A percentile compares a stretch with the other conserved stretches of the same genome.
These are phyloP conservation scores for Talaromyces amestolkiae DNA, from an alignment of 2,329 filamentous ascomycete genomes.

Conservation along the genomic window DNA sequence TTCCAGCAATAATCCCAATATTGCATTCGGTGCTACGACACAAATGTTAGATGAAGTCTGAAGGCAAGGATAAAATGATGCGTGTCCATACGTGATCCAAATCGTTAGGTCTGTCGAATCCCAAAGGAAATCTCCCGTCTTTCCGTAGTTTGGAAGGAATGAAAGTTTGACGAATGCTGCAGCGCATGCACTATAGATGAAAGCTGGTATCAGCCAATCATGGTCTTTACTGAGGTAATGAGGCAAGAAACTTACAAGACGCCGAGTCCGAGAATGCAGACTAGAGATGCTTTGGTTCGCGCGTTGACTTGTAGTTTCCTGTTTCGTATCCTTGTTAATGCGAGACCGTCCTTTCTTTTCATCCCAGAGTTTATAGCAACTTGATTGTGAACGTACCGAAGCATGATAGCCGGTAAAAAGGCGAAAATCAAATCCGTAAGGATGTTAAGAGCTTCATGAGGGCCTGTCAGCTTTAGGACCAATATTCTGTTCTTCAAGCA, in stretches of 20 bases:
- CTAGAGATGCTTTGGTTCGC: neutral
- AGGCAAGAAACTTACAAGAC: neutral
- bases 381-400: neutral
- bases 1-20: slow-evolving; percentile 33
- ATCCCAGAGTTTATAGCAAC: neutral
- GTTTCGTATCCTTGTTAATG: neutral
- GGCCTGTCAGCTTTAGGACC: neutral
- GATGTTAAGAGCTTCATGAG: neutral
- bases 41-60: neutral
- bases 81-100: slow-evolving; percentile 38
- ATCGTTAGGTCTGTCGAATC: slow-evolving; percentile 50
- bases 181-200: slow-evolving; percentile 33
- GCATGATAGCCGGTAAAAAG: neutral
- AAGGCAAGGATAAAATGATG: slow-evolving; percentile 13
- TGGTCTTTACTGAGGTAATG: neutral
- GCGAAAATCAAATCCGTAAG: neutral
- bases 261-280: neutral
- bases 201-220: neutral
- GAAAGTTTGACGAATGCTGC: slow-evolving; percentile 45
- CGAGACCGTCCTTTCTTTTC: neutral
- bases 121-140: slow-evolving; percentile 45
- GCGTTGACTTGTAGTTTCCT: neutral
- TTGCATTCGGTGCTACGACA: slow-evolving; percentile 26
- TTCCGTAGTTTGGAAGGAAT: slow-evolving; percentile 42
- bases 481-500: neutral